phyloP scores from a whole-genome alignment of 2,329 filamentous ascomycete genomes.

The Claviceps pusilla region DNA sequence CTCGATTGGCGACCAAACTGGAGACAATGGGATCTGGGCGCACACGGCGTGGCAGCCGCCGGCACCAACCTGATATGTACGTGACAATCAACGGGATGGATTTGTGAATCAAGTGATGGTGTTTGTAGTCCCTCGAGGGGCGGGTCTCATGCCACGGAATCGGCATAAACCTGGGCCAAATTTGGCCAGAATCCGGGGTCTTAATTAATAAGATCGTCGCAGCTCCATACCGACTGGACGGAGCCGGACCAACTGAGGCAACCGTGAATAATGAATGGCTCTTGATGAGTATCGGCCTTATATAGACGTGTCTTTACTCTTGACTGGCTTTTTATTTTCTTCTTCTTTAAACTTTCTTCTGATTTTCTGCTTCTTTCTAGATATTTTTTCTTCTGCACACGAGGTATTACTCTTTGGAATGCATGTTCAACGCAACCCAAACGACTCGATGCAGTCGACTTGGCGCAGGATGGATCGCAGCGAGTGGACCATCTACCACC shows the following conservation, averaged over 20 bases:
- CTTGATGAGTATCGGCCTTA: not conserved
- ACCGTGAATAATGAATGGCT: not conserved
- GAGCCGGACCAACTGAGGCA: slow-evolving; percentile 1
- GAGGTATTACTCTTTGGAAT: not conserved
- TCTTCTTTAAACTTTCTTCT: not conserved
- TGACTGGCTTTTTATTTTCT: too few relatives aligned
- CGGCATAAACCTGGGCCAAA: not conserved
- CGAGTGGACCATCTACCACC: slow-evolving; percentile 9
- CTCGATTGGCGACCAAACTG: not conserved
- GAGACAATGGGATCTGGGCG: not conserved
- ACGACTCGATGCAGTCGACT: slow-evolving; percentile 12
- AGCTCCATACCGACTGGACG: not conserved
- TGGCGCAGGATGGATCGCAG: slow-evolving; percentile 8
- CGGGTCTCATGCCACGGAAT: not conserved
- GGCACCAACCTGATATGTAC: not conserved
- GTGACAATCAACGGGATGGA: not conserved
- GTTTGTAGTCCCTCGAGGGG: not conserved
- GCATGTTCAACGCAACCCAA: slow-evolving; percentile 6
- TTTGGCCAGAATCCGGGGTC: not conserved
- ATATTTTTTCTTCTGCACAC: too few relatives aligned
- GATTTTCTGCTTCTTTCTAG: not conserved
- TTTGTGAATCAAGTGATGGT: not conserved
- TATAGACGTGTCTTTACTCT: not conserved
- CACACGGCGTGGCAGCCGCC: not conserved
- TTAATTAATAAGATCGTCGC: not conserved